Conservation (phyloP, 2,329 filamentous ascomycete genomes). For the Talaromyces albobiverticillius region DNA sequence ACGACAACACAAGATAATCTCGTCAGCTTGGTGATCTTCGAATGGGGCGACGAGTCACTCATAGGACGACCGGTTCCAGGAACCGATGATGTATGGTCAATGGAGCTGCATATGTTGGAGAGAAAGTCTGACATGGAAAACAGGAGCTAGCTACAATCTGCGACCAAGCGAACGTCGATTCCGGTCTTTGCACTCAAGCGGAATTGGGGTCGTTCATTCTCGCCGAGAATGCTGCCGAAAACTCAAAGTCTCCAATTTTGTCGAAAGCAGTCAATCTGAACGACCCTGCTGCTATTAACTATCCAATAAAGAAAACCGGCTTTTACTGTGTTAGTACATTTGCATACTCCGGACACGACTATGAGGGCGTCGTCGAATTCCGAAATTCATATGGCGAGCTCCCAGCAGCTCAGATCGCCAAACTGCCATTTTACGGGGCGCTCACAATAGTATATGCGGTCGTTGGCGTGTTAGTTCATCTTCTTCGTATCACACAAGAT, state of each 20-base stretch:
- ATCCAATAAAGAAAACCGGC: constrained; percentile 82
- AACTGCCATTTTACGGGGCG: constrained; percentile 93
- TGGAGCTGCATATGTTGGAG: not conserved
- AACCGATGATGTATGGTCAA: constrained; percentile 49
- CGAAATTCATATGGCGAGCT: constrained; percentile 96
- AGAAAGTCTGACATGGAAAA: constrained; percentile 29
- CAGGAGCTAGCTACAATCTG: constrained; percentile 69
- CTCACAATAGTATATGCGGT: constrained; percentile 92
- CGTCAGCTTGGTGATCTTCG: constrained; percentile 85
- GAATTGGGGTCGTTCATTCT: constrained; percentile 83
- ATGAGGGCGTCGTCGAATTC: constrained; percentile 81
- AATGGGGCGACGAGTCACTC: constrained; percentile 81
- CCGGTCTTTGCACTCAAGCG: constrained; percentile 70
- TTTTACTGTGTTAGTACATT: constrained; percentile 92
- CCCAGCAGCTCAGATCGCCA: constrained; percentile 90
- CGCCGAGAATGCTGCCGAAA: constrained; percentile 68
- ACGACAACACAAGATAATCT: constrained; percentile 66
- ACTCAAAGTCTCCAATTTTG: constrained; percentile 68
- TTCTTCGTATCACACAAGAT: not conserved
- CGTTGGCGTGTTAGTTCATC: constrained; percentile 61
- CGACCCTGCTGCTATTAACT: constrained; percentile 68
- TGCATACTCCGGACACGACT: constrained; percentile 65
- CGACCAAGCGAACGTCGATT: constrained; percentile 65
- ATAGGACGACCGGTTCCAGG: constrained; percentile 65
- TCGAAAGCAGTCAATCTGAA: constrained; percentile 82